Evolutionary conservation across 73 alveolate species (phyloP).

Genomic region (Symbiodinium natans): DNA sequence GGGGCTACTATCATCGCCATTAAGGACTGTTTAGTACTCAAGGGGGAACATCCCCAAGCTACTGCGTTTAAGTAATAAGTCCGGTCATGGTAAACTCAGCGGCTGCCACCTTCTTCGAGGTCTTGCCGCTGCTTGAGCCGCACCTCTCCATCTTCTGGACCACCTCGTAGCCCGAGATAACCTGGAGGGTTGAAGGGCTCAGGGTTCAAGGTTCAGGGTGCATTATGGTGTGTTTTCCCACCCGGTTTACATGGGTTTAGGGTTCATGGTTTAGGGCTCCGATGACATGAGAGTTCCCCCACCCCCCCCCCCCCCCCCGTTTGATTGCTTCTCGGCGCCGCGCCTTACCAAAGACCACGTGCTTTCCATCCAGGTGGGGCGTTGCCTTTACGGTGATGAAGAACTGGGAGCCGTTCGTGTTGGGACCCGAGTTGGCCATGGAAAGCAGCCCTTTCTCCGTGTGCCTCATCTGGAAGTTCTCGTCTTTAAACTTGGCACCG

Average conservation of each 20-base stretch:
- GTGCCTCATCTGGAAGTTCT: constrained; percentile 98
- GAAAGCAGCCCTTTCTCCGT: constrained; percentile 97
- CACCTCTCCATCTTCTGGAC: neutral
- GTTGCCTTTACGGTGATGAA: constrained; percentile 97
- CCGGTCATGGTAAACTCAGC: neutral
- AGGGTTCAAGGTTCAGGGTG: no score
- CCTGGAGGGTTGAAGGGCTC: no score
- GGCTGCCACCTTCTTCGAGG: constrained; percentile 24
- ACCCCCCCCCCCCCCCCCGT: no score
- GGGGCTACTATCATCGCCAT: no score
- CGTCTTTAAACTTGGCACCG: constrained; percentile 97
- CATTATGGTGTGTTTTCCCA: no score
- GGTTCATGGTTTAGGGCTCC: no score
- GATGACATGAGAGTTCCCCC: no score
- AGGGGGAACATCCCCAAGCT: no score
- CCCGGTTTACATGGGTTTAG: no score
- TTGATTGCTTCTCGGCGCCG: no score
- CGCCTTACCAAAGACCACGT: constrained; percentile 98
- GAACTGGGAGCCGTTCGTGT: constrained; percentile 98
- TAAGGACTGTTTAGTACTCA: no score
- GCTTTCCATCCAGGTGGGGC: constrained; percentile 98
- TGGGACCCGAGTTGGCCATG: constrained; percentile 98
- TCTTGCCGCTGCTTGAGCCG: constrained; percentile 37
- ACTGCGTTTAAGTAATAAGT: no score
- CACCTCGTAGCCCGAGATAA: constrained; percentile 58